Conservation (phyloP, 352 stramenopile genomes). For the Pythium guiyangense region DNA sequence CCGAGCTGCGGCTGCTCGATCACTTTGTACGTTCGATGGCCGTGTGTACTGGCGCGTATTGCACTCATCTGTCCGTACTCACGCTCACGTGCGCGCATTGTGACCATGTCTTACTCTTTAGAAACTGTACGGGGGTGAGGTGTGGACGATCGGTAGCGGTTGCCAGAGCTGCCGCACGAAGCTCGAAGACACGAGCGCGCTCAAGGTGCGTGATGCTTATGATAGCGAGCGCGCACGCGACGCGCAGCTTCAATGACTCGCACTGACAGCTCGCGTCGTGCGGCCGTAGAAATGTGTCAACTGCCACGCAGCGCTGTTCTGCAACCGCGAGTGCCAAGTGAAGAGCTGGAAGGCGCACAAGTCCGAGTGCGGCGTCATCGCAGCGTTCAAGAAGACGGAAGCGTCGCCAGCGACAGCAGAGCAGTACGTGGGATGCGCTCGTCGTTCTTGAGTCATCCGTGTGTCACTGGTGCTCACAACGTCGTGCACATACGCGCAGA, state of each 20-base stretch:
- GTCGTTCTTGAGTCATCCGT: too few species aligned
- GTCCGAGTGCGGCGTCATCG: conserved; percentile 51
- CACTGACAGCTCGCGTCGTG: neutral
- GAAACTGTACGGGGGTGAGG: conserved; percentile 66
- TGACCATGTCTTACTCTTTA: conserved; percentile 8
- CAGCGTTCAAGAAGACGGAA: conserved; percentile 35
- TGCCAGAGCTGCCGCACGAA: conserved; percentile 56
- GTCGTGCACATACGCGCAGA: conserved; percentile 25
- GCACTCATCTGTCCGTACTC: neutral
- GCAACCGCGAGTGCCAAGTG: conserved; percentile 53
- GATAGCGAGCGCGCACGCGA: too few species aligned
- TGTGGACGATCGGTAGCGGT: conserved; percentile 59
- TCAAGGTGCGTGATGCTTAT: conserved; percentile 49
- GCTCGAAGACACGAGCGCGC: conserved; percentile 29
- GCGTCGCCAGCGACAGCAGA: neutral
- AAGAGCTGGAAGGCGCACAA: conserved; percentile 57
- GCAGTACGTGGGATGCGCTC: neutral
- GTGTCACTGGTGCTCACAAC: neutral
- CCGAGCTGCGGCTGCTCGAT: conserved; percentile 61
- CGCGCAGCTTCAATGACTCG: too few species aligned
- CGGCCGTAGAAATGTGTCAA: conserved; percentile 40
- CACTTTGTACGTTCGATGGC: conserved; percentile 39
- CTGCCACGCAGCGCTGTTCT: conserved; percentile 64
- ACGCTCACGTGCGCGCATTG: neutral
- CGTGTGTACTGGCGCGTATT: neutral